Evolutionary conservation across 2,329 filamentous ascomycete genomes (phyloP), one percentile per base, ranked within the genome.

Genomic region (Pseudogymnoascus sp.): DNA sequence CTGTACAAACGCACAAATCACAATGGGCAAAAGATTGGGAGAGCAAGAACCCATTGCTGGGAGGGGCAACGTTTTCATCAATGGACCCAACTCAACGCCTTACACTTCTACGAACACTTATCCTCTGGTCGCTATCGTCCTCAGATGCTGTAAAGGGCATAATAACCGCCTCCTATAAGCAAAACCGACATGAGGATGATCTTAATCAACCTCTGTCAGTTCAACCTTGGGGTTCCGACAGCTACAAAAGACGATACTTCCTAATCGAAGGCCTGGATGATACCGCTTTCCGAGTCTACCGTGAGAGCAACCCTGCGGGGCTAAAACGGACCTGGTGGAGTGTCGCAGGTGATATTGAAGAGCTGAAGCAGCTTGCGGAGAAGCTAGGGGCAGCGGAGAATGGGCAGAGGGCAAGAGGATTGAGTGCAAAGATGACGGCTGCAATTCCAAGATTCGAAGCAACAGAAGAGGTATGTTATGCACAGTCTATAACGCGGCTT

Each of bases 191-290:
- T 70, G 90, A 85, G 64, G 85, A 87, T 68, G 85, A 88, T 67
- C 73, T 84, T 55, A 97, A 97, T 72, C 91, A 97, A 68, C 89
- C 92, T 7, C 80, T 95, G 36, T 92, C 91, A 0, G 90, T 96
- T 51, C 92, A 96, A 72, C 86, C 91, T 4, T 97, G 92, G 92
- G 92, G 92, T 7, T 83, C 85, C 10, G 92, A 96, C 73, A 91
- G 90, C 66, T 87, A 96, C 69, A 96, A 94, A 79, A 87, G 94
- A 62, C 87, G 92, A 64, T 99, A 97, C 76, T 99, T 89, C 79
- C 80, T 99, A 58, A 84, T 99, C 65, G 94, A 99, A 76, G 94
- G 94, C 27, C 84, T 91, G 68, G 93, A 97, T 69, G 92, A 99
- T 74, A 97, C 93, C 3, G 84, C 89, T 65, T 99, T 99, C 75